Base-by-base conservation (phyloP, 305 asterid species). In the Vinca major region DNA sequence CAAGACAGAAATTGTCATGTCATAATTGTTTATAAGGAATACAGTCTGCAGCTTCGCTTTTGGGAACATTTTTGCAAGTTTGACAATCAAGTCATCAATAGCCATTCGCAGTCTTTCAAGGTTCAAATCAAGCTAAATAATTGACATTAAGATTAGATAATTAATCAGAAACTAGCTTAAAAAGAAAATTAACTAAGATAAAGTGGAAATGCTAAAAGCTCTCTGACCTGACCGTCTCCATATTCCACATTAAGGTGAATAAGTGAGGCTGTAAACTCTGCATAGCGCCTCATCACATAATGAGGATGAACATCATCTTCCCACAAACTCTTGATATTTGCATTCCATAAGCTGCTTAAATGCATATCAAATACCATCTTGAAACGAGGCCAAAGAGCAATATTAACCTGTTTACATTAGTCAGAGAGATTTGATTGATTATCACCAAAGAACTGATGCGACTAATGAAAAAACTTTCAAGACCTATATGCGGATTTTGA, bases 361-460 rank as follows among this genome's bases (percentile, higher is more conserved):
- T 93, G 99, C 98, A 88, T 86, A 83, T 93, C 97, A 77, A 93
- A 90, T 55, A 89, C 99, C 91, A 92, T 86, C 89, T 92, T 92
- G 86, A 92, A 92, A 62, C 97, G 93, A 47, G 98, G 98, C 97
- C 98, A 92, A 74, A 92, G 77, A 57, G 95, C 81, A 78, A 92
- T 90, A 75, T 92, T 92, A 62, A 92, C 91, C 98, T 92, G 95
- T 76, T 65, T 79, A 80, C 55, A 75, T 72, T 26, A 66, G 70
- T 64, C 41, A 44, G 54, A 12, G 19, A 63, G 65, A 56, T 67
- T 45, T 51, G 48, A 45, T 50, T 53, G n/a, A 20, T 55, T 33
- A 50, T 16, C 51, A 66, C n/a, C 65, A 39, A 37, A 6, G 17
- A 10, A 39, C 19, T 58, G 26, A 61, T 61, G 2, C 6, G 17